A percentile compares a stretch with the other conserved stretches of the same genome.
Conservation (phyloP, 345 rosid species). For the Mercurialis annua region DNA sequence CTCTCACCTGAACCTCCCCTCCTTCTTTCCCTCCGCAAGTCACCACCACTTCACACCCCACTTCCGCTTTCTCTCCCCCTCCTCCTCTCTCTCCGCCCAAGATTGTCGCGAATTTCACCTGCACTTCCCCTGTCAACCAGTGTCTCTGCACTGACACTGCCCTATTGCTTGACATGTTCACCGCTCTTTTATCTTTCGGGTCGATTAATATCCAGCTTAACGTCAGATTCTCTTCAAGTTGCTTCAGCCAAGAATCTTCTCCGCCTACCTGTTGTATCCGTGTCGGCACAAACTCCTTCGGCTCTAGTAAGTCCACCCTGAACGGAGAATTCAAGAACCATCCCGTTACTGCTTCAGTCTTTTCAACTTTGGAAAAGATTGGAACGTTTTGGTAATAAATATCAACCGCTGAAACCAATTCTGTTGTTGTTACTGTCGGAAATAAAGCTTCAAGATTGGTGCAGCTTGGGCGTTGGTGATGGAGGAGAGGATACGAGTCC, state of each 20-base stretch:
- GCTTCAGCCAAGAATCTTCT: constrained; percentile 40
- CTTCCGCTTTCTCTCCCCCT: constrained; percentile 32
- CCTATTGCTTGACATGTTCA: constrained; percentile 50
- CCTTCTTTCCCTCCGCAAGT: constrained; percentile 52
- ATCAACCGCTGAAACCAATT: constrained; percentile 74
- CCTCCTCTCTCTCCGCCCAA: constrained; percentile 21
- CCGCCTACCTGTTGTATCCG: constrained; percentile 17
- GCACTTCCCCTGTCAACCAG: constrained; percentile 68
- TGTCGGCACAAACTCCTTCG: constrained; percentile 42
- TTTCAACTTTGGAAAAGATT: constrained; percentile 49
- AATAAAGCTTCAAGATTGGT: not conserved
- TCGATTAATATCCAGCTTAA: constrained; percentile 73
- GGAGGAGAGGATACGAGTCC: constrained; percentile 47
- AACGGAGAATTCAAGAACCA: constrained; percentile 66
- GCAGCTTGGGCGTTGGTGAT: constrained; percentile 14
- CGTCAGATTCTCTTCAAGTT: constrained; percentile 47
- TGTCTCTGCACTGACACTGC: constrained; percentile 60
- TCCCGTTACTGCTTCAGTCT: constrained; percentile 37
- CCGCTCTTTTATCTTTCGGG: constrained; percentile 50
- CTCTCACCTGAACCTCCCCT: constrained; percentile 63
- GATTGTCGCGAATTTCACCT: constrained; percentile 44
- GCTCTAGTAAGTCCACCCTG: constrained; percentile 55
- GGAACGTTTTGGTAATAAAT: constrained; percentile 37
- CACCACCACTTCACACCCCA: constrained; percentile 41
- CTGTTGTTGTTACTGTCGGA: constrained; percentile 13